Base-by-base conservation (phyloP, 2,329 filamentous ascomycete species). In the Fusarium miscanthi region DNA sequence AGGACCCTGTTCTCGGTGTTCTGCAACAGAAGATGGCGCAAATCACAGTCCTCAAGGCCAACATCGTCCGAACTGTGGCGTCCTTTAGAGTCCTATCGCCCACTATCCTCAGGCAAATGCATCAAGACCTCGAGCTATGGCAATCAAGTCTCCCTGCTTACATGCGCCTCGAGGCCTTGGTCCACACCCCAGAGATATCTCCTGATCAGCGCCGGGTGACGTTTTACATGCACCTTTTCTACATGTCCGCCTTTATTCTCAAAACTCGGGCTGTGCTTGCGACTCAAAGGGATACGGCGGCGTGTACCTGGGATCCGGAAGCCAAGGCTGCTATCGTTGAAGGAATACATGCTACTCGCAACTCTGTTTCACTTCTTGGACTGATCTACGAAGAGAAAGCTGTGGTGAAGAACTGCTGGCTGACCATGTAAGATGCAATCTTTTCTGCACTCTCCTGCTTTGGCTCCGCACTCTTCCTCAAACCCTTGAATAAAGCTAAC, bases 341-440 rank as follows among this genome's bases (percentile, higher is more conserved):
- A 1, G 59, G 59, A 0, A 5, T 62, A 2, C 21, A 33, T 2
- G 59, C 25, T 5, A 33, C 59, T 2, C 41, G 51, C 0, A 27
- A 2, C 6, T 62, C 59, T 3, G 59, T 10, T 1, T 8, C 10
- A 17, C 33, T 62, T 2, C n/a, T 62, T 0, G 51, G 25, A 0
- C n/a, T 40, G 10, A 58, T 62, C 1, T 16, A 4, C 2, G 8
- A 58, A 2, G 51, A 62, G 14, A 46, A 35, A 0, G 51, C 59
- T 1, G 51, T 62, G 13, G 59, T 62, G 7, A 62, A 62, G 27
- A 62, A 46, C 3, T 62, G 33, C n/a, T 62, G 41, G 59, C 4
- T 62, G 0, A 57, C 40, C 0, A 62, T 62, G 51, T 57, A 33
- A 57, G 40, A 16, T 6, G 30, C 14, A 21, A 21, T 42, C 19